Percentiles rank a stretch among this genome's conserved stretches.
phyloP scores from a whole-genome alignment of 1,139 yeast species.

The Groenewaldozyma sp. region DNA sequence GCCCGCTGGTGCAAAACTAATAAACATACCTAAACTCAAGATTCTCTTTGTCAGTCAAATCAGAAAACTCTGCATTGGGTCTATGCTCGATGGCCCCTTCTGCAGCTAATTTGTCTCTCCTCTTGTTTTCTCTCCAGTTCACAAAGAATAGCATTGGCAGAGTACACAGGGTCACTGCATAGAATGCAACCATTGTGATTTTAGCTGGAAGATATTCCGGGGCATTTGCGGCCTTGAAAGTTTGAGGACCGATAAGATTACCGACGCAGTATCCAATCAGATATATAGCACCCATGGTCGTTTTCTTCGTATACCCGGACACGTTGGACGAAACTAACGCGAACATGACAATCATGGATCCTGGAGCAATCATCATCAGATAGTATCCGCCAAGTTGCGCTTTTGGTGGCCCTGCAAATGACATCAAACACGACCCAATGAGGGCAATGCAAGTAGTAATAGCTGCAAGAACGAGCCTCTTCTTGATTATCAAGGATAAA shows the following conservation, averaged over 20 bases:
- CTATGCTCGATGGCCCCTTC: conserved; percentile 32
- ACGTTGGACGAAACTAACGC: conserved; percentile 41
- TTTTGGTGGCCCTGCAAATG: conserved; percentile 13
- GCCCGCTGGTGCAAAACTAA: too few relatives aligned
- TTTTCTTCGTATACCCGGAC: conserved; percentile 49
- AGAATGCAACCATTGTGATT: conserved; percentile 34
- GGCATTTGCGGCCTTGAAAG: conserved; percentile 39
- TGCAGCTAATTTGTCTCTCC: conserved; percentile 27
- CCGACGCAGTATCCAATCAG: conserved; percentile 48
- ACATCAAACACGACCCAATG: conserved; percentile 19
- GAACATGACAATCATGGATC: conserved; percentile 39
- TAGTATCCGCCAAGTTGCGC: conserved; percentile 34
- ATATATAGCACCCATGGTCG: conserved; percentile 34
- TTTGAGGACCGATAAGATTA: conserved; percentile 46
- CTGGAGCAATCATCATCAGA: conserved; percentile 28
- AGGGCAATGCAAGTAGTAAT: conserved; percentile 27
- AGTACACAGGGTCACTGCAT: conserved; percentile 20
- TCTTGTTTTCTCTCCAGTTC: conserved; percentile 29
- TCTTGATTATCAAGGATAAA: conserved; percentile 24
- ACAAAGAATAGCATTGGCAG: conserved; percentile 25
- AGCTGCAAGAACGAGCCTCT: conserved; percentile 44
- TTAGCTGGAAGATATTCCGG: conserved; percentile 41
- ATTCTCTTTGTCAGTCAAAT: conserved; percentile 59
- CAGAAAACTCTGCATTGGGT: conserved; percentile 43
- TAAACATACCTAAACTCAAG: conserved; percentile 34